These are phyloP conservation scores for Beta corolliflora DNA, from an alignment of 179 eudicot species.

Conservation along the genomic window DNA sequence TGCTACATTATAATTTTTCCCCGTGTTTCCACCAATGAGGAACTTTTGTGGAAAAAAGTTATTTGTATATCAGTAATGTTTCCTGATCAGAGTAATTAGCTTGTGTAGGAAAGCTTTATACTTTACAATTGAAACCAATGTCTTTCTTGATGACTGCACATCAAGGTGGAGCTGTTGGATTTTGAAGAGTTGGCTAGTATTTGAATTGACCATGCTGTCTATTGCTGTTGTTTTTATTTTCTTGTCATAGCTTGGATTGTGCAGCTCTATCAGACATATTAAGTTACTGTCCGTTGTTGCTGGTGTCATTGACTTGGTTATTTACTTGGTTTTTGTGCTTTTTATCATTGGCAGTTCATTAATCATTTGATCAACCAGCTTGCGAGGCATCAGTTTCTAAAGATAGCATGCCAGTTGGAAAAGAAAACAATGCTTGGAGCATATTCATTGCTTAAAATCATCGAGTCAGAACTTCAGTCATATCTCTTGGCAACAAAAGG, in stretches of 20 bases:
- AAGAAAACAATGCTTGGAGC: constrained; percentile 99
- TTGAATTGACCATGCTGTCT: not conserved
- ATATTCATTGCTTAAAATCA: constrained; percentile 87
- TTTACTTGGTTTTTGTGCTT: constrained; percentile 21
- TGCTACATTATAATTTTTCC: not conserved
- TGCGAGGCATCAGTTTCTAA: constrained; percentile 86
- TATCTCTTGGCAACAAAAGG: constrained; percentile 88
- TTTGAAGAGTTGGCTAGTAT: not conserved
- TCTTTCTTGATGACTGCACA: not conserved
- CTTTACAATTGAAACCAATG: not conserved
- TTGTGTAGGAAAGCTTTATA: not conserved
- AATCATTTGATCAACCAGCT: constrained; percentile 92
- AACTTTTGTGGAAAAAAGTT: not conserved
- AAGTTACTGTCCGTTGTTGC: not conserved
- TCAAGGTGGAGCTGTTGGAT: not conserved
- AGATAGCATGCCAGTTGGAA: constrained; percentile 94
- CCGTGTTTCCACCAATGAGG: not conserved
- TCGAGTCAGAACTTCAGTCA: constrained; percentile 90
- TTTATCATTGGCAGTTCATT: constrained; percentile 62
- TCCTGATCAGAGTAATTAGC: not conserved
- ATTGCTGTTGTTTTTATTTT: not conserved
- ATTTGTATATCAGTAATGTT: not conserved
- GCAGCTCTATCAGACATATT: not conserved
- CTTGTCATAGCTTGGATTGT: not conserved
- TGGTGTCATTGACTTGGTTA: not conserved